Base-by-base conservation (phyloP, 495 filamentous ascomycete species). In the Xylaria sp. region DNA sequence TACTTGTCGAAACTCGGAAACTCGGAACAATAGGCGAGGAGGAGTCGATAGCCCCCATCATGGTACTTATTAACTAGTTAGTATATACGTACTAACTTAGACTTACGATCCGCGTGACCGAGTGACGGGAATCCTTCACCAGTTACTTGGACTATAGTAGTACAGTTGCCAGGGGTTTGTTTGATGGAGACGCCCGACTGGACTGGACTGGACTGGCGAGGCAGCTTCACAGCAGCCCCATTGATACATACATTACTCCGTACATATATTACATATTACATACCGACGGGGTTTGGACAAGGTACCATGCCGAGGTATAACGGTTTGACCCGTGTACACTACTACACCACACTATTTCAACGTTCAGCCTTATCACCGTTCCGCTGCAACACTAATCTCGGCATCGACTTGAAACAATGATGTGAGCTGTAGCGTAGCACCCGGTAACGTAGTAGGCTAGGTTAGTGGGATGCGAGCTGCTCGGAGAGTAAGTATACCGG, bases 1-100 rank as follows among this genome's bases (percentile, higher is more conserved):
- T 67, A 67, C 64, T 67, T 67, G 17, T 67, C 35, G 14, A n/a
- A n/a, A n/a, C n/a, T 55, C 15, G 1, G n/a, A n/a, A n/a, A n/a
- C 35, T 55, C 46, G 64, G 35, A 67, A 53, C 31, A 67, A 67
- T 55, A 67, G 64, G 64, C 64, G 64, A 55, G 48, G n/a, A 67
- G 64, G 64, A 67, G 26, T 55, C 11, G 43, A 5, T 35, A 17
- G 8, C 48, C 43, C 37, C 64, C 29, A 40, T 66, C 31, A 40
- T 40, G n/a, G n/a, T n/a, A n/a, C n/a, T n/a, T n/a, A n/a, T n/a
- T n/a, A n/a, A n/a, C n/a, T n/a, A n/a, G n/a, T n/a, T n/a, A n/a
- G n/a, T n/a, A n/a, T n/a, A n/a, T n/a, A n/a, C n/a, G n/a, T n/a
- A n/a, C n/a, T n/a, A n/a, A n/a, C 44, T 46, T 14, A 4, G 21